Base-by-base conservation (phyloP, 495 filamentous ascomycete species). In the Monascus purpureus region DNA sequence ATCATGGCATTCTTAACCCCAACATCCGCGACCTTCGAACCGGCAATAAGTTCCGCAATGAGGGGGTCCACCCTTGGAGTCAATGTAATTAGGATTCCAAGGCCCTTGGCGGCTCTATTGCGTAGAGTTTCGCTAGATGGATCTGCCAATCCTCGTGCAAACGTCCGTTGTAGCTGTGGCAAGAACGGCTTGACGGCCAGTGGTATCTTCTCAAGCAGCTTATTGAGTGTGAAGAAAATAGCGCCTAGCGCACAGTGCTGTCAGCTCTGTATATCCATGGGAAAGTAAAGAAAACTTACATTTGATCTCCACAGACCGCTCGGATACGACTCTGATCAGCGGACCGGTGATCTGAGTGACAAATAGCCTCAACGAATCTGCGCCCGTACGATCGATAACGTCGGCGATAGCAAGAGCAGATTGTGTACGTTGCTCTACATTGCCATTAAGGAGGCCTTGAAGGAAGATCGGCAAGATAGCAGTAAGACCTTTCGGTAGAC, bases 331-430 rank as follows among this genome's bases (percentile, higher is more conserved):
- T 65, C 90, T 77, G 47, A 97, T 97, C 17, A 97, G 71, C 8
- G 90, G 92, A 50, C 90, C 90, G 12, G 90, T 96, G 42, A 97
- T 95, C 46, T 95, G 85, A 13, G 87, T 95, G 33, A 96, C 90
- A 45, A 92, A 96, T 13, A 83, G 81, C 55, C 83, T 85, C 34
- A 97, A 64, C 11, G 85, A 77, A 33, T 83, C 75, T 23, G 80
- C 68, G 43, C 71, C 82, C 5, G 90, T 90, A 18, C 88, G 70
- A 53, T 96, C 92, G 42, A 96, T 75, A 40, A 97, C 80, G 47
- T 97, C 92, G 2, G 84, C 90, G 41, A 97, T 93, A 6, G 82
- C 90, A 29, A 97, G 66, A 35, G 92, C 92, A 25, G 90, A 72
- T 47, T 93, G 80, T 11, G 82, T 90, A 47, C 86, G 69, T 59